phyloP scores from a whole-genome alignment of 1,284 basidiomycete species.

The Tylopilus sp. region DNA sequence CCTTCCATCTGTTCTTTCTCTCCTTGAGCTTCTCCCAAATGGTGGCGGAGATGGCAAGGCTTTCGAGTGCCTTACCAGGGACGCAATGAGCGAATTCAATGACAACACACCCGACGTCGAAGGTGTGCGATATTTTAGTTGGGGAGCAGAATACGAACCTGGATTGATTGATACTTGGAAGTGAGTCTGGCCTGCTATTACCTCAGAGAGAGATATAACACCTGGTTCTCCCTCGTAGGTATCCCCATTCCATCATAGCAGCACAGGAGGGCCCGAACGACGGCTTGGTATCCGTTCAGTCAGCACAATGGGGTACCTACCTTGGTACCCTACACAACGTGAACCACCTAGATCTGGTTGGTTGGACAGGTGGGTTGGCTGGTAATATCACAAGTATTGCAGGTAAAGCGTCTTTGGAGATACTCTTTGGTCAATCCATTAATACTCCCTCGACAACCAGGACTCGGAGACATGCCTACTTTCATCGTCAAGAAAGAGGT shows the following conservation, averaged over 20 bases:
- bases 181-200: slow-evolving; percentile 46
- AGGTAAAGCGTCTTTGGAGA: slow-evolving; percentile 12
- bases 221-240: slow-evolving; percentile 48
- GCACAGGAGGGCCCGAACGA: slow-evolving; percentile 95
- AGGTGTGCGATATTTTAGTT: slow-evolving; percentile 90
- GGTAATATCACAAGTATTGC: slow-evolving; percentile 74
- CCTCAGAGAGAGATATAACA: slow-evolving; percentile 2
- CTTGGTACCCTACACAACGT: slow-evolving; percentile 90
- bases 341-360: slow-evolving; percentile 93
- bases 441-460: slow-evolving; percentile 11
- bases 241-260: slow-evolving; percentile 86
- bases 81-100: slow-evolving; percentile 91
- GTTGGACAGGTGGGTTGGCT: slow-evolving; percentile 77
- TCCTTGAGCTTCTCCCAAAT: slow-evolving; percentile 85
- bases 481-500: slow-evolving; percentile 90
- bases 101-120: slow-evolving; percentile 82
- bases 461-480: slow-evolving; percentile 64
- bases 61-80: slow-evolving; percentile 89
- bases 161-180: slow-evolving; percentile 92
- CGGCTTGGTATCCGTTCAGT: slow-evolving; percentile 87
- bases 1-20: slow-evolving; percentile 71
- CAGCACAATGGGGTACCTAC: slow-evolving; percentile 89
- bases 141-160: slow-evolving; percentile 92
- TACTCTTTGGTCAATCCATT: neutral
- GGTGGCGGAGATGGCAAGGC: slow-evolving; percentile 90